Percentiles rank a stretch among this genome's conserved stretches.
These are phyloP conservation scores for Nannochloris sp. DNA, from an alignment of 139 green algal genomes.

Conservation along the genomic window DNA sequence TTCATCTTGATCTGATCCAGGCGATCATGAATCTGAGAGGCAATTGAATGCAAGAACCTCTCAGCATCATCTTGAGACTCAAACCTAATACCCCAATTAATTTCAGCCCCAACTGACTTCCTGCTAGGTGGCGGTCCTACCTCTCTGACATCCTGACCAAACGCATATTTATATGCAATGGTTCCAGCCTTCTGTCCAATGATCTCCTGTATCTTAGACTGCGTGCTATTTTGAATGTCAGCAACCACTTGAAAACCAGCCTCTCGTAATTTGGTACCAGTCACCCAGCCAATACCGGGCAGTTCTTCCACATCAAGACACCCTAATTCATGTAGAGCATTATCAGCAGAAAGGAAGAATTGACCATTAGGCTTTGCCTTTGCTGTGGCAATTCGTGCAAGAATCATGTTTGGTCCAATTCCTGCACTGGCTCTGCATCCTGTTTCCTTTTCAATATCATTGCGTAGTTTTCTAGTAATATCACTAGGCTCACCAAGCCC, in stretches of 20 bases:
- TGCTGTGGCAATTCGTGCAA: slow-evolving; percentile 54
- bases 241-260: slow-evolving; percentile 48
- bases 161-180: slow-evolving; percentile 36
- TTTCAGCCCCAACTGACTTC: slow-evolving; percentile 74
- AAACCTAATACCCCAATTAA: slow-evolving; percentile 91
- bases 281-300: slow-evolving; percentile 76
- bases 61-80: slow-evolving; percentile 36
- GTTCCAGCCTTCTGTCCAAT: slow-evolving; percentile 71
- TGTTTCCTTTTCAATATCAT: slow-evolving; percentile 39
- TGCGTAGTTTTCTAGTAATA: slow-evolving; percentile 43
- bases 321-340: not conserved
- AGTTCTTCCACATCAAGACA: slow-evolving; percentile 45
- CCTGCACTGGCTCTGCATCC: slow-evolving; percentile 55
- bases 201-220: slow-evolving; percentile 39
- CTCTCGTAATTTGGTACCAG: slow-evolving; percentile 43
- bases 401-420: slow-evolving; percentile 55
- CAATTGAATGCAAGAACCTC: slow-evolving; percentile 52
- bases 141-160: slow-evolving; percentile 42
- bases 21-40: slow-evolving; percentile 29
- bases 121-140: slow-evolving; percentile 35
- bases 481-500: slow-evolving; percentile 52
- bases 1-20: slow-evolving; percentile 29
- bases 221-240: slow-evolving; percentile 36
- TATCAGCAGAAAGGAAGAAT: slow-evolving; percentile 1
- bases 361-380: slow-evolving; percentile 60